These are phyloP conservation scores for Diversispora eburnea DNA, from an alignment of 192 early-diverging fungal species.

Conservation along the genomic window DNA sequence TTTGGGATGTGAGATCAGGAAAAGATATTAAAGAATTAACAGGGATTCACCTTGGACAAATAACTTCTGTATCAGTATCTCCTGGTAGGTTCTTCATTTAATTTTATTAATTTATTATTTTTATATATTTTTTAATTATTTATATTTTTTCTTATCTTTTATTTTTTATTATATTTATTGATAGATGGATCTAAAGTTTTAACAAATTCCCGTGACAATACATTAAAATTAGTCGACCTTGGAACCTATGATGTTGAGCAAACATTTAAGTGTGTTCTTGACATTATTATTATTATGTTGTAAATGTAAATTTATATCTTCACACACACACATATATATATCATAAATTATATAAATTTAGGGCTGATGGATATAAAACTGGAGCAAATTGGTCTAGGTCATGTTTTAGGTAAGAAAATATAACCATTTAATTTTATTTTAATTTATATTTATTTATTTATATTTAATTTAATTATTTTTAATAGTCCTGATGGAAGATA, in stretches of 20 bases:
- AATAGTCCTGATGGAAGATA: conserved; percentile 81
- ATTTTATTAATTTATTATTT: background rate
- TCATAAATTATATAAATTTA: conserved; percentile 17
- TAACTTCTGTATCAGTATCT: conserved; percentile 79
- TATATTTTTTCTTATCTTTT: background rate
- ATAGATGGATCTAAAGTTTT: conserved; percentile 69
- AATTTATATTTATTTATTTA: background rate
- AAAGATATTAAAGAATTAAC: conserved; percentile 81
- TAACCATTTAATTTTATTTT: background rate
- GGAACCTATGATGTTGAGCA: conserved; percentile 68
- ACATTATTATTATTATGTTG: background rate
- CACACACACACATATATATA: background rate
- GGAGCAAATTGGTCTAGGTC: conserved; percentile 88
- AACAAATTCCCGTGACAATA: conserved; percentile 94
- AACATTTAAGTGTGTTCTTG: conserved; percentile 53
- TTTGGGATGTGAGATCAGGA: conserved; percentile 87
- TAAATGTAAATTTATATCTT: background rate
- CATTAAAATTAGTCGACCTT: conserved; percentile 79
- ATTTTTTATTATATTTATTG: conserved; percentile 1
- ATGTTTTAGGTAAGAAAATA: conserved; percentile 56
- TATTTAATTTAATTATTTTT: background rate
- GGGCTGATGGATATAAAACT: conserved; percentile 73
- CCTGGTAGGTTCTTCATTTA: conserved; percentile 48
- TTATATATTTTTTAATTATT: background rate
- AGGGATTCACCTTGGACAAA: conserved; percentile 81